Evolutionary conservation across 108 stramenopile species (phyloP).

Genomic region (Aurantiochytrium sp.): DNA sequence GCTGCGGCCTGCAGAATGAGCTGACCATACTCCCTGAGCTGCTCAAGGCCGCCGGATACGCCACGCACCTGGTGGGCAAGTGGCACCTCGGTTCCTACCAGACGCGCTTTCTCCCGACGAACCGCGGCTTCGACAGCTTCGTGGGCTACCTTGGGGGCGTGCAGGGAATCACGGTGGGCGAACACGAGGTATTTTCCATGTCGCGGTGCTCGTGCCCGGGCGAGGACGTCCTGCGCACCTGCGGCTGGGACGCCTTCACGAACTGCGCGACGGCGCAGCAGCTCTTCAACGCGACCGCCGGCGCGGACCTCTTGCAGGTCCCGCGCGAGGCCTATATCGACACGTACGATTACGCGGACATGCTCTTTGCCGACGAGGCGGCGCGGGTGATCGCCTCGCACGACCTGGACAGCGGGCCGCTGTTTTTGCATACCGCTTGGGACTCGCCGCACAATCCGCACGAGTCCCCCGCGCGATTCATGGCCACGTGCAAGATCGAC

Average conservation of each 20-base stretch:
- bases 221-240: not conserved
- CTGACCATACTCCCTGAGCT: constrained; percentile 23
- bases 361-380: not conserved
- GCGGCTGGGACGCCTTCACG: not conserved
- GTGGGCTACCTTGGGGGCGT: constrained; percentile 32
- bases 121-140: constrained; percentile 34
- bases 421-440: constrained; percentile 1
- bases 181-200: not conserved
- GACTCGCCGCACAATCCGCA: constrained; percentile 18
- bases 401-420: not conserved
- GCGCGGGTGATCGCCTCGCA: not conserved
- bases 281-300: not conserved
- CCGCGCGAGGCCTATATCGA: not conserved
- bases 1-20: not conserved
- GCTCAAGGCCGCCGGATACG: not conserved
- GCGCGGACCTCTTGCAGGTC: not conserved
- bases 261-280: not conserved
- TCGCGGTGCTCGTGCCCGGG: not conserved
- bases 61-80: constrained; percentile 30
- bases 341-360: not conserved
- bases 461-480: not conserved
- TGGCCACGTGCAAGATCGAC: not conserved
- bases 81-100: constrained; percentile 16
- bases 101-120: not conserved
- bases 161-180: not conserved